Evolutionary conservation across 306 rosid genomes (phyloP).

Genomic region (Cajanus cajan): DNA sequence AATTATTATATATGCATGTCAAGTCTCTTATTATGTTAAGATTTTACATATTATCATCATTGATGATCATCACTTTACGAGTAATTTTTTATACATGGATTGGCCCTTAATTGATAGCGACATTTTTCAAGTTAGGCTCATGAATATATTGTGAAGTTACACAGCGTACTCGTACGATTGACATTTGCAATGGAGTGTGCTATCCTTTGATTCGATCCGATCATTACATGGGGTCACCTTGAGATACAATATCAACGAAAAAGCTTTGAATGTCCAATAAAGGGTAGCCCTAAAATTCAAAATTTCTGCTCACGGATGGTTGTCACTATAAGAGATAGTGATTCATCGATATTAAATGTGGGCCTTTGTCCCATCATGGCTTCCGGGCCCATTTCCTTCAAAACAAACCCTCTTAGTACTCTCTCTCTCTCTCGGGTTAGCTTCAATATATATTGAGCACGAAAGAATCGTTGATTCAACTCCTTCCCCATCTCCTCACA

Average conservation of each 20-base stretch:
- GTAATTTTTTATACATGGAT: background rate
- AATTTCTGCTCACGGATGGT: constrained; percentile 35
- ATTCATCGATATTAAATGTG: constrained; percentile 30
- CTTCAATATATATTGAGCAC: background rate
- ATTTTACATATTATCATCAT: background rate
- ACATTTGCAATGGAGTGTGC: constrained; percentile 22
- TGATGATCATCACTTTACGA: background rate
- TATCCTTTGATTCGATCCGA: constrained; percentile 24
- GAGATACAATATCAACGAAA: constrained; percentile 27
- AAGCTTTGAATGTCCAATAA: constrained; percentile 29
- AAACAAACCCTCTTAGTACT: background rate
- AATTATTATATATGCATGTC: background rate
- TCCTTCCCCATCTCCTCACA: background rate
- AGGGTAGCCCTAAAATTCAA: constrained; percentile 33
- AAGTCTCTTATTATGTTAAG: background rate
- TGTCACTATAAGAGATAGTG: constrained; percentile 36
- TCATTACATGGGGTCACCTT: constrained; percentile 34
- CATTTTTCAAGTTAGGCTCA: background rate
- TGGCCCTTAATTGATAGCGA: background rate
- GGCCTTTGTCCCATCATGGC: constrained; percentile 33
- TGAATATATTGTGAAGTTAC: background rate
- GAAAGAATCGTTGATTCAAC: background rate
- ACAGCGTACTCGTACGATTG: constrained; percentile 13
- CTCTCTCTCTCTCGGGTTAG: background rate
- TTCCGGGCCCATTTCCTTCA: constrained; percentile 16